Evolutionary conservation across 805 yeast genomes (phyloP).

Genomic region (Sporopachydermia lactativora): DNA sequence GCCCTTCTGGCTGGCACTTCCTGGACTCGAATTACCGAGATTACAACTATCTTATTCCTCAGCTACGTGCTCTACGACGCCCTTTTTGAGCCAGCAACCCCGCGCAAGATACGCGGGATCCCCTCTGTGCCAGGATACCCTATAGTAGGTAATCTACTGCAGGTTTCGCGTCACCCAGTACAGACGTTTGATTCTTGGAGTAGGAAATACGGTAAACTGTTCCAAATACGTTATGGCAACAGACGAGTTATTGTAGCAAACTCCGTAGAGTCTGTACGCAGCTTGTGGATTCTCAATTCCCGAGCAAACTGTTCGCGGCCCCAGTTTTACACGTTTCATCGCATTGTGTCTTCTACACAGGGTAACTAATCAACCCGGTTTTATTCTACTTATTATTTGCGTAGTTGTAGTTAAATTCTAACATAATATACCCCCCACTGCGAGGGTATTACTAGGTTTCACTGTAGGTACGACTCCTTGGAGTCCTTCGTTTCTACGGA

Average conservation of each 20-base stretch:
- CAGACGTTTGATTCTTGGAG: conserved; percentile 31
- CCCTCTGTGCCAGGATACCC: conserved; percentile 35
- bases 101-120: conserved; percentile 17
- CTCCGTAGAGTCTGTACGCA: conserved; percentile 37
- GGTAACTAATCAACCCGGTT: no score
- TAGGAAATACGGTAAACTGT: conserved; percentile 30
- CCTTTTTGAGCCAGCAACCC: not conserved
- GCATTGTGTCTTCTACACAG: conserved; percentile 36
- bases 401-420: no score
- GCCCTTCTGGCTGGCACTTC: no score
- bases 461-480: conserved; percentile 31
- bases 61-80: not conserved
- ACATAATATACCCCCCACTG: no score
- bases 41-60: no score
- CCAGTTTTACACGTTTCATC: conserved; percentile 50
- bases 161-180: conserved; percentile 35
- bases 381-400: no score
- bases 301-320: conserved; percentile 56
- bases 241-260: conserved; percentile 51
- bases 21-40: no score
- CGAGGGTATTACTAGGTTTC: conserved; percentile 13
- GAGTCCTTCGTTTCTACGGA: conserved; percentile 9
- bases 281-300: conserved; percentile 38
- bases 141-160: conserved; percentile 34
- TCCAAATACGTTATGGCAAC: conserved; percentile 50